A percentile compares a stretch with the other conserved stretches of the same genome.
phyloP scores from a whole-genome alignment of 177 flowering plant species.

The Vitis hybrid region DNA sequence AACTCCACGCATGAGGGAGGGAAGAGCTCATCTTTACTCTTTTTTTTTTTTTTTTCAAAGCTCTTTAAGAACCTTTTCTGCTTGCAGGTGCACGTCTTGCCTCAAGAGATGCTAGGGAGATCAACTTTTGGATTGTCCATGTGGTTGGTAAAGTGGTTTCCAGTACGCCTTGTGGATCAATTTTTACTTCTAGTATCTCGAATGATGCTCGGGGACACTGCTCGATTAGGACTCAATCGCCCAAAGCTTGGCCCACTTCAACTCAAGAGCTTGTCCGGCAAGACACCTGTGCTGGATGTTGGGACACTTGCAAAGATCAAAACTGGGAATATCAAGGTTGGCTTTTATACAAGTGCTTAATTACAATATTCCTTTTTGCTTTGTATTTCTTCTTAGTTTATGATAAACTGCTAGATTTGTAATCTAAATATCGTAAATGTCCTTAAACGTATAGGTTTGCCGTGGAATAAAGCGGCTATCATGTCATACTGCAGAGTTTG shows the following conservation, averaged over 20 bases:
- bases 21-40: constrained; percentile 17
- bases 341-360: background rate
- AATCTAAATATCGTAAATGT: background rate
- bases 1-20: constrained; percentile 9
- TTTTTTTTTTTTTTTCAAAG: background rate
- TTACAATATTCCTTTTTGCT: background rate
- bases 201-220: constrained; percentile 71
- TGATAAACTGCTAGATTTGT: background rate
- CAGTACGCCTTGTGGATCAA: constrained; percentile 73
- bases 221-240: constrained; percentile 56
- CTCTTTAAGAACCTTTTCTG: constrained; percentile 10
- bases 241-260: constrained; percentile 82
- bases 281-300: constrained; percentile 90
- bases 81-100: constrained; percentile 87
- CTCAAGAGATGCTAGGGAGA: constrained; percentile 87
- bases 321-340: constrained; percentile 80
- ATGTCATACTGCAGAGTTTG: constrained; percentile 53
- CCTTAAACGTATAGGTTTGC: constrained; percentile 38
- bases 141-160: constrained; percentile 94
- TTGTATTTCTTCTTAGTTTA: background rate
- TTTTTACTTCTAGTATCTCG: constrained; percentile 59
- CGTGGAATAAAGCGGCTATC: constrained; percentile 50
- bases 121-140: constrained; percentile 95
- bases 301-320: constrained; percentile 87
- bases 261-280: constrained; percentile 73